phyloP scores from a whole-genome alignment of 83 land plant species.

The Picea abies region DNA sequence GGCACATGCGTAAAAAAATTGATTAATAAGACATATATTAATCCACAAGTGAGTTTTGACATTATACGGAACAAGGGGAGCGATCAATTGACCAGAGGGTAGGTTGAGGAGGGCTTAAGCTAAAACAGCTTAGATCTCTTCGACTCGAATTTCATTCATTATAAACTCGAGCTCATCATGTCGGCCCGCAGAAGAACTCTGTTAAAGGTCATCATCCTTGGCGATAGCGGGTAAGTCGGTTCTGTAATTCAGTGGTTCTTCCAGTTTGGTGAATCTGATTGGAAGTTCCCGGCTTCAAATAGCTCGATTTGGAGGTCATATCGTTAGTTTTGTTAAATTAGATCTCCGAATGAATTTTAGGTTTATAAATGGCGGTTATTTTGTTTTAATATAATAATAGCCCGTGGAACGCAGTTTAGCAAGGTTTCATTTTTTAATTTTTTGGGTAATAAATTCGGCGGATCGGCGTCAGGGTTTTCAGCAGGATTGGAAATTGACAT shows the following conservation, averaged over 20 bases:
- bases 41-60: too few relatives aligned
- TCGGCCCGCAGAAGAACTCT: conserved; percentile 66
- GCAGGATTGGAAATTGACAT: neutral
- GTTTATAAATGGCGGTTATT: neutral
- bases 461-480: conserved; percentile 6
- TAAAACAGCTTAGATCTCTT: too few relatives aligned
- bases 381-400: neutral
- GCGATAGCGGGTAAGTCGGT: conserved; percentile 64
- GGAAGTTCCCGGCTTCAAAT: neutral
- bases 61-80: too few relatives aligned
- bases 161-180: conserved; percentile 21
- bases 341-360: neutral
- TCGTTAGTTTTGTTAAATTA: neutral
- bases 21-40: too few relatives aligned
- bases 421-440: neutral
- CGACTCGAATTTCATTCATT: too few relatives aligned
- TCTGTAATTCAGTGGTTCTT: neutral
- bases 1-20: too few relatives aligned
- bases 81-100: too few relatives aligned
- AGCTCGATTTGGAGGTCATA: neutral
- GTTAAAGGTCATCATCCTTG: conserved; percentile 77
- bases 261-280: neutral
- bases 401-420: neutral
- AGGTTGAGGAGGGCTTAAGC: too few relatives aligned
- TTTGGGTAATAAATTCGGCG: neutral